Evolutionary conservation across 2,329 filamentous ascomycete genomes (phyloP).

Genomic region (Aspergillus sp.): DNA sequence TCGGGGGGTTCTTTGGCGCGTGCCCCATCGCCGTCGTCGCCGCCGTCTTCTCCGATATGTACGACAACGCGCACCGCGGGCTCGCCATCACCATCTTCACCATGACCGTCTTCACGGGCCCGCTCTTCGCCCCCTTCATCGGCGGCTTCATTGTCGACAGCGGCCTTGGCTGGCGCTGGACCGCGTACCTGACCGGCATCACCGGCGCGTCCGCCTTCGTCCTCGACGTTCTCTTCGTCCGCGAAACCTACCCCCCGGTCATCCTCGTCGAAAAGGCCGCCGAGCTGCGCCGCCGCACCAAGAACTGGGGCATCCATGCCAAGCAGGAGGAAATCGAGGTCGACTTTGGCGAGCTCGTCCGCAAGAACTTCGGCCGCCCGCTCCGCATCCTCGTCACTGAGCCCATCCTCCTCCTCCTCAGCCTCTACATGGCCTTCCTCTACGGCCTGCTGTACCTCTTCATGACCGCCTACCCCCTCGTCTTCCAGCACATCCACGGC

Average conservation of each 20-base stretch:
- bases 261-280: constrained; percentile 52
- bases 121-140: constrained; percentile 48
- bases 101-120: constrained; percentile 53
- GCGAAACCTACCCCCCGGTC: constrained; percentile 54
- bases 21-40: constrained; percentile 40
- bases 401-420: constrained; percentile 42
- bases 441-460: constrained; percentile 36
- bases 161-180: constrained; percentile 49
- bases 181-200: constrained; percentile 47
- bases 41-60: constrained; percentile 47
- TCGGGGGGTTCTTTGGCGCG: constrained; percentile 43
- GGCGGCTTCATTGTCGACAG: constrained; percentile 49
- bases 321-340: constrained; percentile 52
- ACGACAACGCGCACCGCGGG: constrained; percentile 38
- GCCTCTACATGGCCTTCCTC: constrained; percentile 39
- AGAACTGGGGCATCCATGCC: constrained; percentile 59
- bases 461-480: constrained; percentile 35
- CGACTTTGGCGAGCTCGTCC: constrained; percentile 44
- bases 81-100: constrained; percentile 47
- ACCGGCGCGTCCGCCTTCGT: constrained; percentile 50
- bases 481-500: constrained; percentile 57
- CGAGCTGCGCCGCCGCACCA: constrained; percentile 51
- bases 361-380: constrained; percentile 47
- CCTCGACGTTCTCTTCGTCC: constrained; percentile 39
- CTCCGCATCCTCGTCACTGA: constrained; percentile 40